Evolutionary conservation across 306 rosid species (phyloP).

Genomic region (Medicago arabica): DNA sequence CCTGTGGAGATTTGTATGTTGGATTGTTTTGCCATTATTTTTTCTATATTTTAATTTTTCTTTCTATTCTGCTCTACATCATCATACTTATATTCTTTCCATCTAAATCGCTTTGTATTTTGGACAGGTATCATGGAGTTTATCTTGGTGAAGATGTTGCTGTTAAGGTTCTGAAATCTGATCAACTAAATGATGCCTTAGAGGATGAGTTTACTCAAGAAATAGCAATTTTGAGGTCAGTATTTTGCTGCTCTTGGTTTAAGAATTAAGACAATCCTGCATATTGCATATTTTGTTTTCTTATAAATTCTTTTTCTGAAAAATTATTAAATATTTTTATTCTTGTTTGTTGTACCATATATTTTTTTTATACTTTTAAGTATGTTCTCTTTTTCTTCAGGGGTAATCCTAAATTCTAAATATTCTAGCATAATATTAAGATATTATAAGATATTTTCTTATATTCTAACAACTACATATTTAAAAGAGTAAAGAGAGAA

Average conservation of each 20-base stretch:
- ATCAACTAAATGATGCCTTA: slow-evolving; percentile 77
- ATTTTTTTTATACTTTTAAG: neutral
- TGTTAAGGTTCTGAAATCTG: slow-evolving; percentile 88
- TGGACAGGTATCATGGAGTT: slow-evolving; percentile 77
- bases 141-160: slow-evolving; percentile 95
- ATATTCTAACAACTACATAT: neutral
- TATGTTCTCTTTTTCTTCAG: slow-evolving; percentile 13
- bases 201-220: slow-evolving; percentile 98
- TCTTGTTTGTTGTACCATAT: neutral
- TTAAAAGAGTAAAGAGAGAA: slow-evolving; percentile 26
- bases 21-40: slow-evolving; percentile 34
- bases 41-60: neutral
- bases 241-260: slow-evolving; percentile 26
- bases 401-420: slow-evolving; percentile 7
- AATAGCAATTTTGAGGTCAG: slow-evolving; percentile 87
- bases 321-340: slow-evolving; percentile 1
- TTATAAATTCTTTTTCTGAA: slow-evolving; percentile 25
- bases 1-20: slow-evolving; percentile 97
- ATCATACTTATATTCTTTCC: slow-evolving; percentile 15
- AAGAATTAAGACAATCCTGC: slow-evolving; percentile 27
- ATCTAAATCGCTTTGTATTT: slow-evolving; percentile 35
- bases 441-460: neutral
- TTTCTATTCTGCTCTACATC: slow-evolving; percentile 16
- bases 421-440: neutral
- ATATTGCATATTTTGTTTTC: slow-evolving; percentile 19